A percentile compares a stretch with the other conserved stretches of the same genome.
These are phyloP conservation scores for Globisporangium acanthophoron DNA, from an alignment of 352 stramenopile species.

Conservation along the genomic window DNA sequence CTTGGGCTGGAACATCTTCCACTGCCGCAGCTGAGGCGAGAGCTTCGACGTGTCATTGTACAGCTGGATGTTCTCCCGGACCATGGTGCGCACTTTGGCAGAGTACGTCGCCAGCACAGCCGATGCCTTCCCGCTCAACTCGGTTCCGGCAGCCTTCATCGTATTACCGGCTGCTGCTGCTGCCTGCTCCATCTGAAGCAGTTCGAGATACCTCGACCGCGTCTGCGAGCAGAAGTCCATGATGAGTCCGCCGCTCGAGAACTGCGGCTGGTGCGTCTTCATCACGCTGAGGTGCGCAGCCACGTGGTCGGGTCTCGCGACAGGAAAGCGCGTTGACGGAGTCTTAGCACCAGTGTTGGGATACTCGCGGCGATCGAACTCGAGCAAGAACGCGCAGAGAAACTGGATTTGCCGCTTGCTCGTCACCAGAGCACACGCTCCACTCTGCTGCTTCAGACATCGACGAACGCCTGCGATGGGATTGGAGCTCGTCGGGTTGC, in stretches of 20 bases:
- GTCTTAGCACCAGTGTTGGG: not conserved
- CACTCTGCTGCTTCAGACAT: constrained; percentile 1
- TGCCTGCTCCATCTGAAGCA: constrained; percentile 18
- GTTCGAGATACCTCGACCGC: constrained; percentile 15
- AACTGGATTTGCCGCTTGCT: constrained; percentile 35
- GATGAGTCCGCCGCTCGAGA: constrained; percentile 20
- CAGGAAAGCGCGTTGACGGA: not conserved
- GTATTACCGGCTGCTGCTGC: not conserved
- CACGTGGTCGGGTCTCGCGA: constrained; percentile 15
- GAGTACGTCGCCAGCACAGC: not conserved
- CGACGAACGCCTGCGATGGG: not conserved
- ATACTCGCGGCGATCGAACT: constrained; percentile 21
- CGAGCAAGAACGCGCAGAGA: constrained; percentile 29
- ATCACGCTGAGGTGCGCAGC: constrained; percentile 28
- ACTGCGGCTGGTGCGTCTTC: constrained; percentile 26
- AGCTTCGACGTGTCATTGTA: constrained; percentile 15
- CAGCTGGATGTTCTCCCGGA: constrained; percentile 22
- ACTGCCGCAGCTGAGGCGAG: constrained; percentile 23
- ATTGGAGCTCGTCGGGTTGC: not conserved
- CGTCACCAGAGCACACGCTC: constrained; percentile 14
- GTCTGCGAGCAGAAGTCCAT: constrained; percentile 30
- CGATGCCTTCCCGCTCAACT: not conserved
- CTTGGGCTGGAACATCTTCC: constrained; percentile 27
- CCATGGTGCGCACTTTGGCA: constrained; percentile 12
- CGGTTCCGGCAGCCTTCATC: not conserved